These are phyloP conservation scores for Graphium sp. DNA, from an alignment of 2,329 filamentous ascomycete genomes.

Conservation along the genomic window DNA sequence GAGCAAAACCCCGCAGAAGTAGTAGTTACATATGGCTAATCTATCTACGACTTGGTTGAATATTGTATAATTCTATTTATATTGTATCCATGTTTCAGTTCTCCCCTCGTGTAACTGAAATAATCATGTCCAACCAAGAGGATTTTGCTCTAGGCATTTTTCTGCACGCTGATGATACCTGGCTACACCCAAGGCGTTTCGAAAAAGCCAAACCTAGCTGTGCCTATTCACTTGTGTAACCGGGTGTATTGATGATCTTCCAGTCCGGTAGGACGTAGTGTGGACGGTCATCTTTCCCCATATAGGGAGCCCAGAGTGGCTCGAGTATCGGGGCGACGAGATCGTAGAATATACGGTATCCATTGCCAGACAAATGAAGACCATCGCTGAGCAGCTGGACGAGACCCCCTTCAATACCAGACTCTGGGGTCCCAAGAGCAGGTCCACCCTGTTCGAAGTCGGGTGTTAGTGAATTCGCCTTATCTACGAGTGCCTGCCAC, in stretches of 20 bases:
- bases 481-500: slow-evolving; percentile 60
- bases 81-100: too few species aligned
- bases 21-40: too few species aligned
- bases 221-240: too few species aligned
- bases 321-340: slow-evolving; percentile 29
- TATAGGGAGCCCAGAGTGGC: slow-evolving; percentile 21
- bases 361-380: slow-evolving; percentile 36
- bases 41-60: too few species aligned
- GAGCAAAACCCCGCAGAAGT: too few species aligned
- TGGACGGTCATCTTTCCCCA: slow-evolving; percentile 17
- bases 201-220: too few species aligned
- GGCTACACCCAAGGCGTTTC: too few species aligned
- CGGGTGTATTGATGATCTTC: slow-evolving; percentile 11
- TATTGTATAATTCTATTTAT: too few species aligned
- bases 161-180: too few species aligned
- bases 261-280: slow-evolving; percentile 32
- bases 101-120: too few species aligned
- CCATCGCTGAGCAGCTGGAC: slow-evolving; percentile 37
- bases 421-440: slow-evolving; percentile 30
- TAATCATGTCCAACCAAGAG: too few species aligned
- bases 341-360: slow-evolving; percentile 34
- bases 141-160: too few species aligned
- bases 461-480: slow-evolving; percentile 40
- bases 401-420: slow-evolving; percentile 31
- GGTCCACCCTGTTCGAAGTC: slow-evolving; percentile 36